Evolutionary conservation across 257 asterid genomes (phyloP), one percentile per base, ranked within the genome.

Genomic region (Solanum tarapatanum): DNA sequence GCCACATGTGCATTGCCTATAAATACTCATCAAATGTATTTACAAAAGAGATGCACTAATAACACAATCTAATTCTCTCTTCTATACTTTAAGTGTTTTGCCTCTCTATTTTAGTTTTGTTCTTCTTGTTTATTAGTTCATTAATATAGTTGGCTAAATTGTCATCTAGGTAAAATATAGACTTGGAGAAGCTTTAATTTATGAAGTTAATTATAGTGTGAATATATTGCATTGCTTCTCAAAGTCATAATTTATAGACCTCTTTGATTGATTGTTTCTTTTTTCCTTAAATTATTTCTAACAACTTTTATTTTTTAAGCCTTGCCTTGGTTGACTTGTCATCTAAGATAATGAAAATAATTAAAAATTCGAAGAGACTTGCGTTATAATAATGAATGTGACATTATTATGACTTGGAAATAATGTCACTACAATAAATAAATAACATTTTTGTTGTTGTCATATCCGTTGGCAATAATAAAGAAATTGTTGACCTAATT

Each of bases 41-140:
- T 35, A 35, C 0, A 35, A 35, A 35, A 0, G 37, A 35, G 1
- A 35, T 0, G 0, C 37, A 0, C 1, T 35, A 35, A 35, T 35
- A 35, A 33, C 35, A 35, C 8, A 35, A 35, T 35, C 37, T 35
- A 35, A 35, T 35, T 33, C 36, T 33, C 36, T 35, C 36, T 35
- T 35, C 37, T 35, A 35, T 35, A 35, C 8, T 35, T 35, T 35
- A 35, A 35, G 37, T 35, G 37, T 3, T 35, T 35, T 35, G 2
- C 37, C 37, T 35, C 37, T 35, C 7, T 0, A 35, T 35, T 35
- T 35, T 35, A 3, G 37, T 5, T 35, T 35, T 35, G 37, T 35
- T 35, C 37, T 35, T 35, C 37, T 35, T 35, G 8, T 35, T 35
- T 35, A 35, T 35, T 35, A 35, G 37, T 35, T 35, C 37, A 35